These are phyloP conservation scores for Leishmania amazonensis DNA, from an alignment of 208 protist genomes.

Conservation along the genomic window DNA sequence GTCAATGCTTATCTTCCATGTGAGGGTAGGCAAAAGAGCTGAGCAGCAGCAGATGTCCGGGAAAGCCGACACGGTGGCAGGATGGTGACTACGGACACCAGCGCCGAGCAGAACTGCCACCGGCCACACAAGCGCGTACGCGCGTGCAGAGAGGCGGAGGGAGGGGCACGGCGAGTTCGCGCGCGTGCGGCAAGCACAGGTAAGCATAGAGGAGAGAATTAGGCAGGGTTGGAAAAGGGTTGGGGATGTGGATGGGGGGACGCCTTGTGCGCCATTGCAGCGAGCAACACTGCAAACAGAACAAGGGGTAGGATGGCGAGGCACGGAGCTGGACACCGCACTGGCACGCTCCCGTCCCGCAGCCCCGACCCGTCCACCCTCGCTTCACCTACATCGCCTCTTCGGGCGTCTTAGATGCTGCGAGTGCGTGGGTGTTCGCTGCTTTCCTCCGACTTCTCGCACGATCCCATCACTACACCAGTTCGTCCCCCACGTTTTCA, in stretches of 20 bases:
- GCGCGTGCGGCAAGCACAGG: neutral
- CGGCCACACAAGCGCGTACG: neutral
- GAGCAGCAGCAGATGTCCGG: neutral
- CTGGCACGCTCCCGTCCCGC: neutral
- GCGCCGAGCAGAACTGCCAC: neutral
- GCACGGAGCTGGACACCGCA: neutral
- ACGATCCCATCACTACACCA: neutral
- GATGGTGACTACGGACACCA: neutral
- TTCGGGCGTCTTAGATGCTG: neutral
- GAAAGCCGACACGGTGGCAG: neutral
- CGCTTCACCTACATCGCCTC: too few relatives aligned
- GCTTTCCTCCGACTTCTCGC: too few relatives aligned
- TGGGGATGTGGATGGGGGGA: neutral
- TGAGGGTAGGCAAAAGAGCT: neutral
- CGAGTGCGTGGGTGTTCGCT: neutral
- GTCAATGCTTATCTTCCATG: neutral
- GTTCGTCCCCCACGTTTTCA: neutral
- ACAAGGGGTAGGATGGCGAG: neutral
- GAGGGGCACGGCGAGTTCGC: neutral
- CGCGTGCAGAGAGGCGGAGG: neutral
- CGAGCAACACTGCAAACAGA: neutral
- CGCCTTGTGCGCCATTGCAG: neutral
- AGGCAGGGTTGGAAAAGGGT: too few relatives aligned
- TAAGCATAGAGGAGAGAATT: neutral
- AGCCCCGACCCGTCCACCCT: neutral